Base-by-base conservation (phyloP, 768 basidiomycete species). In the Hericium alpestre region DNA sequence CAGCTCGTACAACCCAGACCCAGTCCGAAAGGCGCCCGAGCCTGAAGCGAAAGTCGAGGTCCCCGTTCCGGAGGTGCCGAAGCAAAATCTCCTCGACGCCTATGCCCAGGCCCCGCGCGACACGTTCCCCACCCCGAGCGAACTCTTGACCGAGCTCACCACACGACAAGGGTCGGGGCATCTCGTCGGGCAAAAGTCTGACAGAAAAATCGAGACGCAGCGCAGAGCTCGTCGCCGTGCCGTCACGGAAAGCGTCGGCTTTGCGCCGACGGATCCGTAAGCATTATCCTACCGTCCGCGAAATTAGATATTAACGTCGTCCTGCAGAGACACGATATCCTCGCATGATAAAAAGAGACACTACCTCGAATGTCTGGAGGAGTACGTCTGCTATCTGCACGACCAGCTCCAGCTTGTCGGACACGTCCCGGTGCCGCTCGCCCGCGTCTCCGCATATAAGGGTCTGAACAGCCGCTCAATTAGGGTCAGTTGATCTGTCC, bases 301-400 rank as follows among this genome's bases (percentile, higher is more conserved):
- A 39, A 32, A 32, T 32, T 32, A 22, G 23, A 40, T n/a, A 49
- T 53, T 38, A 41, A 56, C 37, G 38, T 55, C 12, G 3, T 7
- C 1, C 8, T 59, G 13, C 55, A 85, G 84, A 1, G 86, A 87
- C 53, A 75, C 76, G n/a, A 87, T 89, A 56, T 83, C 86, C 2
- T 86, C 85, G 6, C 86, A 89, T 63, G 86, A 88, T 64, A 87
- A 87, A 64, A 87, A 87, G 63, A 72, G 86, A 2, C 77, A 83
- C 63, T 87, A 88, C 63, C 75, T 88, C 22, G 84, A 86, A 62
- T 85, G 83, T 61, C 69, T 89, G 7, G 86, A 89, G 61, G 78
- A 84, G 57, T 89, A 87, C 65, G 79, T 87, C 13, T 65, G 76
- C 27, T 86, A 80, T 62, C 72, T 87, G 11, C 84, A 86, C 59